Base-by-base conservation (phyloP, 371 early-diverging fungal genomes). In the Lichtheimia ornata region DNA sequence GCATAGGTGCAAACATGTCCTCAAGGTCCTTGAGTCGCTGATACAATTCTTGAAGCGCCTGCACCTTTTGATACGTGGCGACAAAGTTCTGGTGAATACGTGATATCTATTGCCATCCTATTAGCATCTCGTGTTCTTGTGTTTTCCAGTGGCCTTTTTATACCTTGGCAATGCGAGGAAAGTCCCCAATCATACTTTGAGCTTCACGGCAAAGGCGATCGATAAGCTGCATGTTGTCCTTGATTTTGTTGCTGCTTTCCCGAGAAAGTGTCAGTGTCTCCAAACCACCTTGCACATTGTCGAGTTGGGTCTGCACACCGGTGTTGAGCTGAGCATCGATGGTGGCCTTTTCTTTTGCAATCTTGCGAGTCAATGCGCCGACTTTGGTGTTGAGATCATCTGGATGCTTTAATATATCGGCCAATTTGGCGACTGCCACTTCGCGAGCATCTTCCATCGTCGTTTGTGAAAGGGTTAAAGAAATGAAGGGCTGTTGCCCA, bases 281-380 rank as follows among this genome's bases (percentile, higher is more conserved):
- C 30, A 98, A 72, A 25, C 96, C 97, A 61, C 89, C 87, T 65
- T 92, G 91, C 9, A 93, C 91, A 64, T 93, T 94, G 74, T 95
- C 96, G 49, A 97, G 87, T 71, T 95, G 96, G 42, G 87, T 76
- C 74, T 97, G 96, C 49, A 94, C 94, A 17, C 91, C 94, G 4
- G 94, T 90, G 67, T 93, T 95, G 40, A 98, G 85, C 69, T 97
- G 97, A 20, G 97, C 96, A 71, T 98, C 97, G 24, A 96, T 88
- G 13, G 91, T 85, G 3, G 94, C 92, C 72, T 95, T 94, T 77
- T 98, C 98, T 59, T 90, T 87, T 2, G 88, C 86, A 42, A 95
- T 79, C 67, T 93, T 93, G 51, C 90, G 86, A 47, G 90, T 88
- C 20, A 95, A 64, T 4, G 86, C 82, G 22, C 82, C 85, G 9